Conservation (phyloP, 805 yeast genomes). For the Candida tammaniensis region DNA sequence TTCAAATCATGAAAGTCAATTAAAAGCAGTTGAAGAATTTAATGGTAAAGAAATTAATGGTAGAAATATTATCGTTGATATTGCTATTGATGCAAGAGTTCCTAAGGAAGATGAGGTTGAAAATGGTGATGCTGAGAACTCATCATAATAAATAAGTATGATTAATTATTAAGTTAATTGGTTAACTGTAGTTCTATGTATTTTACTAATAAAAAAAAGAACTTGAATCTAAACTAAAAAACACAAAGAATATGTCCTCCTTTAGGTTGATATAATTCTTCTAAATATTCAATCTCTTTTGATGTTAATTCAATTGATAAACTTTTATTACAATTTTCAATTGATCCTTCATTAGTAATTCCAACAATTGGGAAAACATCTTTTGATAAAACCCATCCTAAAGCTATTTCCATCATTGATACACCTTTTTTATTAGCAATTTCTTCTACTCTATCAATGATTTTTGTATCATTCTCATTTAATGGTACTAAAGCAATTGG, state of each 20-base stretch:
- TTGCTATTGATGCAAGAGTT: constrained; percentile 63
- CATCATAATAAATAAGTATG: neutral
- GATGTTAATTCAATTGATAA: no score
- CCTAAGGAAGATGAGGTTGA: constrained; percentile 23
- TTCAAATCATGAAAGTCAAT: constrained; percentile 58
- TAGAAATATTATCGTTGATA: constrained; percentile 61
- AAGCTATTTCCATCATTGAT: constrained; percentile 38
- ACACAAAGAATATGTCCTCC: neutral
- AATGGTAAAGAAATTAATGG: constrained; percentile 67
- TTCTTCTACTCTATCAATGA: constrained; percentile 48
- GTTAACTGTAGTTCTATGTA: no score
- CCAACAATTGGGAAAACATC: constrained; percentile 19
- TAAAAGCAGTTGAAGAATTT: constrained; percentile 67
- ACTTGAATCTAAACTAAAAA: neutral
- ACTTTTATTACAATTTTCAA: constrained; percentile 8
- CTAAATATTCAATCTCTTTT: neutral
- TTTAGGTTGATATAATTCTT: neutral
- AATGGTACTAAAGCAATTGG: no score
- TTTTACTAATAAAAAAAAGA: no score
- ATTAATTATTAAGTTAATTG: constrained; percentile 1
- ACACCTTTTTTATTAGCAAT: constrained; percentile 45
- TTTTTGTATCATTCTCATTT: constrained; percentile 6
- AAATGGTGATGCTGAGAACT: no score
- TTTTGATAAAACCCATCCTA: constrained; percentile 20
- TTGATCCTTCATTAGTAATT: constrained; percentile 13